phyloP scores from a whole-genome alignment of 2,329 filamentous ascomycete species.

The Ophiocordyceps sinensis region DNA sequence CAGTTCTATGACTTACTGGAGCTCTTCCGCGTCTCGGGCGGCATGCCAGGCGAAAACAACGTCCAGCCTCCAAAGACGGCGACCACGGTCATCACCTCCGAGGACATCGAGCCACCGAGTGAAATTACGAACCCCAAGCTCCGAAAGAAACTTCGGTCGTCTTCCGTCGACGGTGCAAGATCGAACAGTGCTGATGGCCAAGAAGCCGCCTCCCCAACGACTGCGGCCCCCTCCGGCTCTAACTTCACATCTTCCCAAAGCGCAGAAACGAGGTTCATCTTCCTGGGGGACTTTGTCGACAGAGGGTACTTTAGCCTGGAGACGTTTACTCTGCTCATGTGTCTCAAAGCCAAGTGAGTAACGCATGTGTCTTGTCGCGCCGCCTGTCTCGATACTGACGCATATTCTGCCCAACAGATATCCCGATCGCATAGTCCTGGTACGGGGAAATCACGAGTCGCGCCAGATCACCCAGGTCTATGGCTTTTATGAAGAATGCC shows the following conservation, averaged over 20 bases:
- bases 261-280: slow-evolving; percentile 42
- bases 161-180: slow-evolving; percentile 12
- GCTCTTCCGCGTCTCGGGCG: slow-evolving; percentile 89
- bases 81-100: slow-evolving; percentile 68
- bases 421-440: slow-evolving; percentile 85
- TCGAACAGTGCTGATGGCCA: slow-evolving; percentile 40
- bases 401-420: slow-evolving; percentile 42
- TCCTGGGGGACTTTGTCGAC: slow-evolving; percentile 85
- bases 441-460: slow-evolving; percentile 95
- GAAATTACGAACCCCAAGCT: slow-evolving; percentile 80
- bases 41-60: slow-evolving; percentile 78
- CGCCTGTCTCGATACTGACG: slow-evolving; percentile 7
- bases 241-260: slow-evolving; percentile 28
- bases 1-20: slow-evolving; percentile 98
- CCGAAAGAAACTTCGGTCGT: slow-evolving; percentile 61
- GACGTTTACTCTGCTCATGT: slow-evolving; percentile 94
- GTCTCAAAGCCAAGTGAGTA: slow-evolving; percentile 60
- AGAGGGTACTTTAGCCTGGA: slow-evolving; percentile 95
- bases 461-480: slow-evolving; percentile 97
- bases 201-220: slow-evolving; percentile 19
- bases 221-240: slow-evolving; percentile 10
- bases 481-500: slow-evolving; percentile 97
- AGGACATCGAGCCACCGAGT: slow-evolving; percentile 81
- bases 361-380: neutral
- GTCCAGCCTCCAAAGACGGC: slow-evolving; percentile 53